phyloP scores from a whole-genome alignment of 305 asterid genomes.

The Vinca major region DNA sequence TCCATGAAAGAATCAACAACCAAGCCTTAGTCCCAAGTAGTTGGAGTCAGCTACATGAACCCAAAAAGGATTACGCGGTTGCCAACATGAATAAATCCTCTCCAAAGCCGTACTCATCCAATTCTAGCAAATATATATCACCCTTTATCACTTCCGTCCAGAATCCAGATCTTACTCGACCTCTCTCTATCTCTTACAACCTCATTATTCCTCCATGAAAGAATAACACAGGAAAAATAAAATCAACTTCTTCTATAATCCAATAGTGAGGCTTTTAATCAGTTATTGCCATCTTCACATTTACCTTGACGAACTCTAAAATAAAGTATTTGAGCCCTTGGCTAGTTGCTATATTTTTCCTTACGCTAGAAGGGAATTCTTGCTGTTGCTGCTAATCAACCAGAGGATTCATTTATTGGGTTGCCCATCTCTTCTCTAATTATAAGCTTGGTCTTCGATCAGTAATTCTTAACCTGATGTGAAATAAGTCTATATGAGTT shows the following conservation, averaged over 20 bases:
- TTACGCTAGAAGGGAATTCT: neutral
- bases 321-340: neutral
- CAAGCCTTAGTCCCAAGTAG: no score
- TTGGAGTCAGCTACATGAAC: no score
- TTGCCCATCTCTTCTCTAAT: neutral
- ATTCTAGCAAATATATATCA: no score
- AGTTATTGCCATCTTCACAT: neutral
- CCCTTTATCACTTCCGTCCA: no score
- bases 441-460: neutral
- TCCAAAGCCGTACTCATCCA: no score
- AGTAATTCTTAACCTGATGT: constrained; percentile 2
- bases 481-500: neutral
- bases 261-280: neutral
- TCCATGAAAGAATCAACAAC: neutral
- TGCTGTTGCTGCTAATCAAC: neutral
- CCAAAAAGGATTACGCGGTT: no score
- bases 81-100: no score
- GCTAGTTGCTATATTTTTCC: neutral
- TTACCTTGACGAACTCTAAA: neutral
- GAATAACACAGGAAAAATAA: neutral
- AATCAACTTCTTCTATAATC: neutral
- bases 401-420: neutral
- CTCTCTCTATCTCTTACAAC: no score
- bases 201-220: neutral
- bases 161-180: no score